Evolutionary conservation across 345 rosid species (phyloP), one percentile per base, ranked within the genome.

Genomic region (Lagerstroemia speciosa): DNA sequence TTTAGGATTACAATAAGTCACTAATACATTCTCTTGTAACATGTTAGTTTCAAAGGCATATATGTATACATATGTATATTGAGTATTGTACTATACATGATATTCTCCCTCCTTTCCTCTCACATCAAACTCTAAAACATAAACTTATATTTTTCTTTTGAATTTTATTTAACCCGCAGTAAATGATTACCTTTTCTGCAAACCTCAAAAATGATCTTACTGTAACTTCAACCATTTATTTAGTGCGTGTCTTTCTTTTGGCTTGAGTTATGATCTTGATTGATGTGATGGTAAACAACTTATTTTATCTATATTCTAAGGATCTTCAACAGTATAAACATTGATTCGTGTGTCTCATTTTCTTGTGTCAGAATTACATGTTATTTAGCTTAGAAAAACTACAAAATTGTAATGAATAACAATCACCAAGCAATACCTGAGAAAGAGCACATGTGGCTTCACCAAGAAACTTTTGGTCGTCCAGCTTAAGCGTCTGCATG

Each of bases 381-480:
- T 46, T 46, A 46, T 46, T n/a, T 52, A 52, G 58, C 29, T 52
- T 52, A 22, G 29, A 24, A 52, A 52, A 52, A 52, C 58, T 22
- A 52, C 29, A 52, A 52, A 22, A 3, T 19, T 22, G 1, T 52
- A 24, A 52, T 52, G 24, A 6, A 22, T 22, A 52, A 52, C 58
- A 63, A 32, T 32, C n/a, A 46, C 62, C 27, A 34, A 16, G 68
- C 43, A 66, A 75, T 83, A 88, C 93, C 93, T 88, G 77, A 30
- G 90, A 83, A 58, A 88, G 78, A 19, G 67, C 72, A 74, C 86
- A 79, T 57, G 84, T 74, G 57, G 89, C 89, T 78, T 88, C 90
- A 58, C 90, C 93, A 64, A 88, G 90, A 77, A 75, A 83, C 70
- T 88, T 89, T 69, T 86, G 93, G 74, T 88, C 90, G 5, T 84